Evolutionary conservation across 2,329 filamentous ascomycete genomes (phyloP), one percentile per base, ranked within the genome.

Genomic region (Diaporthe sp.): DNA sequence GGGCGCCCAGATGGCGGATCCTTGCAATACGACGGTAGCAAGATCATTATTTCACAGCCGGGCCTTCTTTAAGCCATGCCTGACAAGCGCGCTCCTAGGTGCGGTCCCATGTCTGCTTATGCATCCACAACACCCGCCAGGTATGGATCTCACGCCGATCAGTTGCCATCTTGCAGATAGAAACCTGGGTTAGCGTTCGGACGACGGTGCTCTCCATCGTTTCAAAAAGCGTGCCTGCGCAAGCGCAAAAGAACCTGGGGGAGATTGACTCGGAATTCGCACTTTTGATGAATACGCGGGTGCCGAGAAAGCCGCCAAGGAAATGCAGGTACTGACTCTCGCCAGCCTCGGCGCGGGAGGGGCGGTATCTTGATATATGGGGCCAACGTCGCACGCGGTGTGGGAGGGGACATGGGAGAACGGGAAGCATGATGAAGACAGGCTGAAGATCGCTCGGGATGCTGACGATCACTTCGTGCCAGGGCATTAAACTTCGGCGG

Each of bases 401-500:
- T 80, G 73, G 61, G 81, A 77, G 71, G 79, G 31, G 15, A 22
- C 9, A 80, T 68, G 12, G 15, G 79, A 77, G 44, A 80, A 76
- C 15, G 12, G 79, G 80, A 1, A 81, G 76, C 80, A 80, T 81
- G 67, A 81, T 76, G n/a, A 80, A 80, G 55, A 65, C 79, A 80
- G 68, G 15, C 76, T 77, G 39, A 80, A 75, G 53, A 81, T 76
- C 42, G 74, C 76, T 0, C 77, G 80, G 80, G 25, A 81, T 79
- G 3, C 79, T 79, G 53, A 79, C 78, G 58, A 79, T 76, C 47
- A 81, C 70, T 34, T 81, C 79, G 7, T 12, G 78, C 76, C 44
- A 78, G 77, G 55, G 78, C 80, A 72, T 80, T 73, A 7, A 71
- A 49, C 9, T 75, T 81, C 1, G 78, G 76, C 34, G 77, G 76